phyloP scores from a whole-genome alignment of 768 basidiomycete genomes.

The Russula ochroleuca region DNA sequence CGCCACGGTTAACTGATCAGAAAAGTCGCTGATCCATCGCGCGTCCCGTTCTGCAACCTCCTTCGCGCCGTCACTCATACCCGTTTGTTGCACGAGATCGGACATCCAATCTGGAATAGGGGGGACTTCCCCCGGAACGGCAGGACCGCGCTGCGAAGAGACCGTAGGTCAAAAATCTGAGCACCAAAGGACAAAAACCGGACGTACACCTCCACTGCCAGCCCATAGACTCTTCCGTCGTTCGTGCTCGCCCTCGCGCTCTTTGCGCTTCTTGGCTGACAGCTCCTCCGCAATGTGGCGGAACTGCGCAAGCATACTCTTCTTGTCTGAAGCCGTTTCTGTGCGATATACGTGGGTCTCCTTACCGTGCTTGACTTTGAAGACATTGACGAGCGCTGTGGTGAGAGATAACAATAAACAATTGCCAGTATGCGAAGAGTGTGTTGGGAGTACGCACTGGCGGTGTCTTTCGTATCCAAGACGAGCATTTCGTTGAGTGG shows the following conservation, averaged over 20 bases:
- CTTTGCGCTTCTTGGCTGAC: slow-evolving; percentile 81
- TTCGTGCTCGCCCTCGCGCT: slow-evolving; percentile 91
- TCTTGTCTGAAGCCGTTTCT: slow-evolving; percentile 79
- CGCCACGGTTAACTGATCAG: slow-evolving; percentile 86
- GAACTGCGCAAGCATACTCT: slow-evolving; percentile 76
- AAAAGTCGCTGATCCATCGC: slow-evolving; percentile 86
- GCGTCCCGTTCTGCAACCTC: slow-evolving; percentile 77
- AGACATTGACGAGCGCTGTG: slow-evolving; percentile 84
- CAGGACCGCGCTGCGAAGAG: slow-evolving; percentile 34
- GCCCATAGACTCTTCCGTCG: slow-evolving; percentile 74
- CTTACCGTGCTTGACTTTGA: slow-evolving; percentile 91
- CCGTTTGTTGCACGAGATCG: slow-evolving; percentile 57
- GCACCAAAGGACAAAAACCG: slow-evolving; percentile 3
- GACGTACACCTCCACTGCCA: slow-evolving; percentile 42
- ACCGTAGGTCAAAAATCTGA: background rate
- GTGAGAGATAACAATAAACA: slow-evolving; percentile 26
- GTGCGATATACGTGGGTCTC: slow-evolving; percentile 94
- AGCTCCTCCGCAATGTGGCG: slow-evolving; percentile 92
- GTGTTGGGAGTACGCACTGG: slow-evolving; percentile 45
- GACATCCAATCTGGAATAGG: slow-evolving; percentile 75
- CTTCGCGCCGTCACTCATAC: slow-evolving; percentile 53
- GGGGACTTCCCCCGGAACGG: slow-evolving; percentile 42
- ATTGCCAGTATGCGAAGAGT: background rate
- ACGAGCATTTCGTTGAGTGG: slow-evolving; percentile 90
- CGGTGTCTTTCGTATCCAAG: slow-evolving; percentile 91